These are phyloP conservation scores for Xylaria sp. DNA, from an alignment of 2,329 filamentous ascomycete genomes.

Conservation along the genomic window DNA sequence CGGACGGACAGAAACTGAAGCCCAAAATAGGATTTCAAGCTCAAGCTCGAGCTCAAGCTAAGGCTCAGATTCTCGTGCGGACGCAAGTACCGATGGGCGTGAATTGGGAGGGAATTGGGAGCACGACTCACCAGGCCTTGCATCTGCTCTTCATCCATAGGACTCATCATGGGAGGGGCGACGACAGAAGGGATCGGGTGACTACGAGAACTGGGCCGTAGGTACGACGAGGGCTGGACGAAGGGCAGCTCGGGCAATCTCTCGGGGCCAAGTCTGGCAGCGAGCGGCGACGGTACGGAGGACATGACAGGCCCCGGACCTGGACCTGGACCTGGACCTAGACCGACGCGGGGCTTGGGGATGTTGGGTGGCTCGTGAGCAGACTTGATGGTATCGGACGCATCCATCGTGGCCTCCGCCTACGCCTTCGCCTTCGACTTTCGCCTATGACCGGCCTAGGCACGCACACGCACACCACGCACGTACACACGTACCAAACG, in stretches of 20 bases:
- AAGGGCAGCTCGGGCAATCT: constrained; percentile 60
- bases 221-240: constrained; percentile 70
- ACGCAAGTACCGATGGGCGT: not conserved
- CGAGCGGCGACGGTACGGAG: constrained; percentile 40
- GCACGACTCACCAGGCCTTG: constrained; percentile 75
- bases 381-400: constrained; percentile 39
- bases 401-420: constrained; percentile 44
- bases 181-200: constrained; percentile 57
- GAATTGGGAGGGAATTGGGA: constrained; percentile 14
- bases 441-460: constrained; percentile 24
- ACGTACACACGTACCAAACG: constrained; percentile 21
- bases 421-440: constrained; percentile 15
- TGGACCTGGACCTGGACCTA: not conserved
- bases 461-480: not conserved
- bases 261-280: constrained; percentile 52
- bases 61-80: not conserved
- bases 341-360: constrained; percentile 36
- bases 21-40: not conserved
- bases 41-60: not conserved
- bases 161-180: constrained; percentile 59
- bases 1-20: no score
- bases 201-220: constrained; percentile 56
- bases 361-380: constrained; percentile 40
- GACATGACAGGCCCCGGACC: constrained; percentile 25
- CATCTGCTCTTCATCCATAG: constrained; percentile 79